Evolutionary conservation across 805 yeast species (phyloP).

Genomic region (Saturnispora dispora): DNA sequence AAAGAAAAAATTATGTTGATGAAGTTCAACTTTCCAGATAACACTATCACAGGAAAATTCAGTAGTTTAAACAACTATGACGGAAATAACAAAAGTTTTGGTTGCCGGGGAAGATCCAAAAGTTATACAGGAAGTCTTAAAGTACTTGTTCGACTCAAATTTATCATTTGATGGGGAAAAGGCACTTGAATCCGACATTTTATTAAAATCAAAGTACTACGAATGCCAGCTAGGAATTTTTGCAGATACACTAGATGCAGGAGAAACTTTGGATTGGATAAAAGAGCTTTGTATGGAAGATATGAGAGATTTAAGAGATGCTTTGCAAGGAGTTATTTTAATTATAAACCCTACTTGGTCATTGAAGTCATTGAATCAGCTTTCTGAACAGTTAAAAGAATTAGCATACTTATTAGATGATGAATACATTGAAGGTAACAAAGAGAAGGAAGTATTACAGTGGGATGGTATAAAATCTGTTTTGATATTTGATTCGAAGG

Average conservation of each 20-base stretch:
- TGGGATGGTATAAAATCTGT: conserved; percentile 6
- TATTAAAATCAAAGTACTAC: conserved; percentile 21
- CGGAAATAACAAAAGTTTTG: neutral
- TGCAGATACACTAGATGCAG: conserved; percentile 24
- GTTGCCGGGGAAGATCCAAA: neutral
- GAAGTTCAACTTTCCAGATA: neutral
- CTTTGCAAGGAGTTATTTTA: conserved; percentile 22
- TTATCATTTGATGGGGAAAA: neutral
- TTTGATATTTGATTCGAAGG: neutral
- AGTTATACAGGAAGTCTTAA: neutral
- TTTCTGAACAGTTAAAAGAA: neutral
- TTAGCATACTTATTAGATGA: conserved; percentile 3
- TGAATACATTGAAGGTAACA: neutral
- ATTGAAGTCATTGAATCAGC: neutral
- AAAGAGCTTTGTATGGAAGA: conserved; percentile 33
- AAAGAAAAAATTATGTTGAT: neutral
- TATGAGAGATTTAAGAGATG: conserved; percentile 36
- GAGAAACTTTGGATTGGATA: conserved; percentile 30
- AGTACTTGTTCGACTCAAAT: neutral
- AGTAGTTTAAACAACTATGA: neutral
- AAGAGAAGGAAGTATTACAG: neutral
- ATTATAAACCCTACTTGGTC: neutral
- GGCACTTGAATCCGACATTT: neutral
- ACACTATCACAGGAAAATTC: neutral
- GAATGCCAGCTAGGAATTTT: conserved; percentile 22